Percentiles rank a stretch among this genome's conserved stretches.
Conservation (phyloP, 208 protist genomes). For the Leishmania turanica region DNA sequence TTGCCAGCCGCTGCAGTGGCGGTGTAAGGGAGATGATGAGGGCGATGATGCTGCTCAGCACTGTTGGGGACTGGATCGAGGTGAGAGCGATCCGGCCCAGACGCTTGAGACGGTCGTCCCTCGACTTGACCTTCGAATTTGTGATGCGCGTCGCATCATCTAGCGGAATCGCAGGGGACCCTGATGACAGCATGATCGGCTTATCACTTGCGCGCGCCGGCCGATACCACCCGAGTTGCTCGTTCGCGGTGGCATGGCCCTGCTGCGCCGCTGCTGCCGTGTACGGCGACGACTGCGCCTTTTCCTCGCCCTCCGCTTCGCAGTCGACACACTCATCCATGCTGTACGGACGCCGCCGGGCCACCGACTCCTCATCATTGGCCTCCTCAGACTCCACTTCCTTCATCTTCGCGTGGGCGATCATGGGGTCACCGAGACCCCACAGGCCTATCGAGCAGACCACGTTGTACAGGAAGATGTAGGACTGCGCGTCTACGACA, state of each 20-base stretch:
- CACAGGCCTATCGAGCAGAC: conserved; percentile 61
- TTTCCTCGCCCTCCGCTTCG: conserved; percentile 2
- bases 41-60: conserved; percentile 50
- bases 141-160: conserved; percentile 15
- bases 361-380: background rate
- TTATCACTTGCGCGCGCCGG: conserved; percentile 26
- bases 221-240: conserved; percentile 51
- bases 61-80: conserved; percentile 46
- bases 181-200: conserved; percentile 23
- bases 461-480: conserved; percentile 82
- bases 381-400: conserved; percentile 26
- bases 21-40: conserved; percentile 67
- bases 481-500: conserved; percentile 42
- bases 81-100: conserved; percentile 17
- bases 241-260: conserved; percentile 31
- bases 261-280: conserved; percentile 6
- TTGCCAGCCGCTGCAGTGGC: conserved; percentile 65
- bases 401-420: conserved; percentile 28
- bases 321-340: background rate
- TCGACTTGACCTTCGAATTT: conserved; percentile 2
- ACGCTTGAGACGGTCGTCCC: conserved; percentile 3
- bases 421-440: conserved; percentile 51
- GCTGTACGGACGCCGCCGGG: conserved; percentile 6
- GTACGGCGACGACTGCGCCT: conserved; percentile 1
- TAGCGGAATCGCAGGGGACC: conserved; percentile 12